A percentile compares a stretch with the other conserved stretches of the same genome.
Evolutionary conservation across 2,329 filamentous ascomycete species (phyloP).

Genomic region (Piedraia hortae): DNA sequence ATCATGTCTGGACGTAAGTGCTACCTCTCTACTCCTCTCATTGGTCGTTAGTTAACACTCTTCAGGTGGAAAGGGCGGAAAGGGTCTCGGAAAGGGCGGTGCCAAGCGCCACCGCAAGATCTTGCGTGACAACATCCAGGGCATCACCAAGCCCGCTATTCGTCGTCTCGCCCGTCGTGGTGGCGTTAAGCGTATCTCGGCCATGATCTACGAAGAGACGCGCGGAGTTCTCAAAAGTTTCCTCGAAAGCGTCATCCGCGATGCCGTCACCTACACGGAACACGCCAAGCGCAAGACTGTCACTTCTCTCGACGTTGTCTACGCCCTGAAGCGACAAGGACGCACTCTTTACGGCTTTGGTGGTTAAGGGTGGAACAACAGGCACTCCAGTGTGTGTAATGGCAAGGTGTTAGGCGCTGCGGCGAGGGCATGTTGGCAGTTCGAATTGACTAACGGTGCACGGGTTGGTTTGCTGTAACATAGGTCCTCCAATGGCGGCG

Average conservation of each 20-base stretch:
- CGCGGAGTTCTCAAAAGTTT: conserved; percentile 62
- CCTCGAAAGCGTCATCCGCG: conserved; percentile 56
- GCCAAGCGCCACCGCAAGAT: conserved; percentile 99
- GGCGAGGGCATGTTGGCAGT: no score
- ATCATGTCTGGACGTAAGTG: conserved; percentile 25
- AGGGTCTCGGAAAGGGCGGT: conserved; percentile 92
- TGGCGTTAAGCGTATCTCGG: conserved; percentile 99
- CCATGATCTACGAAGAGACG: conserved; percentile 72
- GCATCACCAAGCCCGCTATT: conserved; percentile 96
- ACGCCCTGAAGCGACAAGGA: conserved; percentile 35
- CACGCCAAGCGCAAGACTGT: conserved; percentile 57
- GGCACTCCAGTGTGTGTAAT: no score
- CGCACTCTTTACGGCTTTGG: conserved; percentile 42
- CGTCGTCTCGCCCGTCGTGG: conserved; percentile 95
- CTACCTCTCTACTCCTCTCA: no score
- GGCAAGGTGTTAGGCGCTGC: no score
- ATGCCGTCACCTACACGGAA: conserved; percentile 58
- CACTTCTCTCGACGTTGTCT: conserved; percentile 34
- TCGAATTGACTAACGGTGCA: no score
- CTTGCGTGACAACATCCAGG: conserved; percentile 97
- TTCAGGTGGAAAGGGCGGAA: conserved; percentile 72
- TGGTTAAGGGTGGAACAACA: no score
- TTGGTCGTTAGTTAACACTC: conserved; percentile 9
- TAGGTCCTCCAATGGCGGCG: no score
- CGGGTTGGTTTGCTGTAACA: no score